Base-by-base conservation (phyloP, 306 rosid genomes). In the Morella rubra region DNA sequence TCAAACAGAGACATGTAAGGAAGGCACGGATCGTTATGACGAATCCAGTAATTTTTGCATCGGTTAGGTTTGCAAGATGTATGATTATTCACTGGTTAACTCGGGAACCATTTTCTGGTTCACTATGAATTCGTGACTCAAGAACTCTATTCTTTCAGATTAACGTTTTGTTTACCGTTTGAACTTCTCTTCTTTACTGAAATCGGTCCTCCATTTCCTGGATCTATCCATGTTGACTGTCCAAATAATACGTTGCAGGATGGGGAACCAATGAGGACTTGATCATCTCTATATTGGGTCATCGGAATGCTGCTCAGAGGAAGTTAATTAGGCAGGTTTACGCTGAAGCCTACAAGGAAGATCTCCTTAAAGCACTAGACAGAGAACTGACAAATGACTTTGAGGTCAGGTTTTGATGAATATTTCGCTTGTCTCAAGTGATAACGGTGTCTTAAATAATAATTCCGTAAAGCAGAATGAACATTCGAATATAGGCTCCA, bases 251-350 rank as follows among this genome's bases (percentile, higher is more conserved):
- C 69, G 61, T 58, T 78, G 40, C 78, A 89, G 93, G 90, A 76
- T 89, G 90, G 93, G 89, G 87, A n/a, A 89, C 93, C 40, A 85
- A 89, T 42, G 87, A 89, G 74, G 82, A 0, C 3, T 67, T 77
- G 69, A 86, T 89, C 81, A 79, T 86, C 64, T 82, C 93, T 66
- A 89, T 89, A 66, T 74, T 86, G 86, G 75, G 87, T 52, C 93
- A 89, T 84, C 84, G 90, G 75, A 84, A 84, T 69, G 84, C 86
- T 20, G 77, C 66, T 58, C 93, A 89, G 61, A 83, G 93, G 53
- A 76, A 69, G 44, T 44, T 62, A 32, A 84, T 89, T 16, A 80
- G 82, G 82, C 80, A 84, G 75, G 52, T 83, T 3, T 89, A 86
- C 54, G 70, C 80, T 15, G 87, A 86, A 52, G 58, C 73, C 16